A percentile compares a stretch with the other conserved stretches of the same genome.
Evolutionary conservation across 164 flowering plant genomes (phyloP).

Genomic region (Dillenia turbinata): DNA sequence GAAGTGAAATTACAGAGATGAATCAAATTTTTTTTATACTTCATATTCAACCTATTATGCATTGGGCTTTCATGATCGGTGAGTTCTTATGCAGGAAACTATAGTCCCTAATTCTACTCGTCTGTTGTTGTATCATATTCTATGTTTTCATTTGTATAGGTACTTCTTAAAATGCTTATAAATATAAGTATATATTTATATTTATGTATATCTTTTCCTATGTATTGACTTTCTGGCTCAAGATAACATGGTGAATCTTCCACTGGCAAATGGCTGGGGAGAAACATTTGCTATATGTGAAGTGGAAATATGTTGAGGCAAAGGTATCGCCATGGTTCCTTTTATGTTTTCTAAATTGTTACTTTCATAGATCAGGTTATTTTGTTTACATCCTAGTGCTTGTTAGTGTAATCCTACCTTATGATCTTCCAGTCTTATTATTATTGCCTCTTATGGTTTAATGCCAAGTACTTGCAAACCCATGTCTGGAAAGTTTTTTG

Average conservation of each 20-base stretch:
- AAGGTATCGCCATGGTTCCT: constrained; percentile 45
- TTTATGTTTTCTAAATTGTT: background rate
- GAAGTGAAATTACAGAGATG: too few species aligned
- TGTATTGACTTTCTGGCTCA: constrained; percentile 49
- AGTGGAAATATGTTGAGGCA: constrained; percentile 90
- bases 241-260: constrained; percentile 75
- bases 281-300: constrained; percentile 72
- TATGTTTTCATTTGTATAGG: background rate
- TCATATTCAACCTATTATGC: too few species aligned
- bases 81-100: too few species aligned
- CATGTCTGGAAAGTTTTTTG: too few species aligned
- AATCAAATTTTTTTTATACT: too few species aligned
- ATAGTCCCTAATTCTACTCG: constrained; percentile 9
- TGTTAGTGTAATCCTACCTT: too few species aligned
- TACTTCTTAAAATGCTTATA: background rate
- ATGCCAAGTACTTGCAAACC: too few species aligned
- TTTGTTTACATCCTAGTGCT: too few species aligned
- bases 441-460: too few species aligned
- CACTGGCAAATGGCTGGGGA: constrained; percentile 80
- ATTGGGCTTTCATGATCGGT: too few species aligned
- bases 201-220: background rate
- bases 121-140: background rate
- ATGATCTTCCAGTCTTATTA: too few species aligned
- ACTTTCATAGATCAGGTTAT: background rate
- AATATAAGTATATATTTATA: background rate